Percentiles rank a stretch among this genome's conserved stretches.
These are phyloP conservation scores for Annulohypoxylon nitens DNA, from an alignment of 495 filamentous ascomycete species.

Conservation along the genomic window DNA sequence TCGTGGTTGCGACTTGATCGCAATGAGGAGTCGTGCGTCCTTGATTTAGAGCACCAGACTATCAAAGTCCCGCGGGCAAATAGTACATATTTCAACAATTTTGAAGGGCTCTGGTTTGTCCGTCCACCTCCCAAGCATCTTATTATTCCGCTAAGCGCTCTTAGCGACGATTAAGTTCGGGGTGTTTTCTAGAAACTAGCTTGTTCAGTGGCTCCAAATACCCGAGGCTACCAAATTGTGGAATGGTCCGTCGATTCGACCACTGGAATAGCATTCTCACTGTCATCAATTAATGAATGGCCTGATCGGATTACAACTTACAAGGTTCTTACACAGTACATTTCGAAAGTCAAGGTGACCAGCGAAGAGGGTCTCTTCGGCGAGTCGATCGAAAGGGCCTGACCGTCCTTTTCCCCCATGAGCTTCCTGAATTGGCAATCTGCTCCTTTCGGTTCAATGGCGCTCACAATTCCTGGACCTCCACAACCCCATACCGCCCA, in stretches of 20 bases:
- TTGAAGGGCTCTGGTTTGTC: constrained; percentile 19
- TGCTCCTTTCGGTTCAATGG: constrained; percentile 48
- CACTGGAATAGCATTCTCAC: constrained; percentile 34
- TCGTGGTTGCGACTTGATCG: not conserved
- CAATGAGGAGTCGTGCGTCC: constrained; percentile 27
- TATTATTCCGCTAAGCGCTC: constrained; percentile 40
- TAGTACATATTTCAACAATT: constrained; percentile 27
- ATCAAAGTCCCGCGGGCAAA: constrained; percentile 25
- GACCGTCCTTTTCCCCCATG: constrained; percentile 38
- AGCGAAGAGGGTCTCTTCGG: constrained; percentile 35
- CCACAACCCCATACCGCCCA: constrained; percentile 33
- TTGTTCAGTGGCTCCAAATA: constrained; percentile 45
- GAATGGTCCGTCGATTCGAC: constrained; percentile 41
- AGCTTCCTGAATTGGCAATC: constrained; percentile 44
- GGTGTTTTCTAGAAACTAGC: constrained; percentile 33
- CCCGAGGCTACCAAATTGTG: constrained; percentile 47
- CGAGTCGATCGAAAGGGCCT: constrained; percentile 43
- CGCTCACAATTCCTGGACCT: constrained; percentile 41
- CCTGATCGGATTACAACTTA: constrained; percentile 43
- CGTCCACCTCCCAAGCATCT: constrained; percentile 23
- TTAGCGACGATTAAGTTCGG: constrained; percentile 47
- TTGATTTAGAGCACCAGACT: constrained; percentile 19
- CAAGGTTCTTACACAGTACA: constrained; percentile 47
- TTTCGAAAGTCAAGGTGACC: constrained; percentile 31
- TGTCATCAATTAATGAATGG: constrained; percentile 47